Base-by-base conservation (phyloP, 2,329 filamentous ascomycete genomes). In the Allantophomopsis cytisporea region DNA sequence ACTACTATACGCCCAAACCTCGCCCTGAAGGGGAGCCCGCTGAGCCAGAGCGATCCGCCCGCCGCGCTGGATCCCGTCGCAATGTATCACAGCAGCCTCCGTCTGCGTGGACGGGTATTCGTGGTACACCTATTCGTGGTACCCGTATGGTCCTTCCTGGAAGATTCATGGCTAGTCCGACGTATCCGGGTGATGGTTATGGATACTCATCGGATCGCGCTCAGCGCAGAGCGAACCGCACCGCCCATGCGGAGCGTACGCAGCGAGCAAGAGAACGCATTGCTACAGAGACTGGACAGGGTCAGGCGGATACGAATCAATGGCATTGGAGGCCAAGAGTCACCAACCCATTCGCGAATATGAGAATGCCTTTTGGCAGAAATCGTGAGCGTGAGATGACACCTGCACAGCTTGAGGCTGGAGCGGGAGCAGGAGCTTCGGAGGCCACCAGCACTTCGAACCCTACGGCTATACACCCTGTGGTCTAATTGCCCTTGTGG, bases 1-100 rank as follows among this genome's bases (percentile, higher is more conserved):
- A 98, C 56, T 98, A 96, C 60, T 96, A 94, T 59, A 80, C 86
- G 2, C 89, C 91, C 0, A 96, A 96, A 62, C 85, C 87, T 38
- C 82, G 86, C 13, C 68, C 83, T 3, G 54, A 56, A 39, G 51
- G 50, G 20, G 53, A 54, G 39, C 39, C 47, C 11, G 48, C 46
- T 5, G 50, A 51, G 17, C 34, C 46, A 16, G 53, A 55, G 31
- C 50, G 53, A 23, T 21, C 49, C 11, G 44, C 45, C 18, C 49
- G 50, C 39, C 45, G 53, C 17, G 16, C 11, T 44, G 47, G 50
- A 42, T 35, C 36, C n/a, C 38, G 43, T 8, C 45, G 51, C 35
- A 38, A 42, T n/a, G 49, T 49, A 15, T 45, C 51, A 42, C 50
- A 53, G 11, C 48, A 49, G 40, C 28, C 38, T 31, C 52, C 53